Percentiles rank a stretch among this genome's conserved stretches.
Evolutionary conservation across 192 early-diverging fungal genomes (phyloP).

Genomic region (Allomyces arbusculus): DNA sequence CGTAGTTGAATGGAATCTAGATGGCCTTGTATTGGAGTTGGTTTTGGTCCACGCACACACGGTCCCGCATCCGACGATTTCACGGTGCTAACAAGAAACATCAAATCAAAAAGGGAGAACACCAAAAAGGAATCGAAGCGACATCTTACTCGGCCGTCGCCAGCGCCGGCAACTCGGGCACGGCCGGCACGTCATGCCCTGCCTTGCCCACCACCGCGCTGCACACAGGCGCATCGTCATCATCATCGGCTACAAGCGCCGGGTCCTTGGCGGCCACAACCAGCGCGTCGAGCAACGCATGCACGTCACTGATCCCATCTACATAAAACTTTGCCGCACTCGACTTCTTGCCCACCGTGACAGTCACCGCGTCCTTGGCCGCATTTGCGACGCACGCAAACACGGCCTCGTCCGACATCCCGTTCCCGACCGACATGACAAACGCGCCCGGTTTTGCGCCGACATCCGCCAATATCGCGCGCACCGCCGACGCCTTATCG

Average conservation of each 20-base stretch:
- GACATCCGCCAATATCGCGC: constrained; percentile 70
- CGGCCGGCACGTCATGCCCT: no score
- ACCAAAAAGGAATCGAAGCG: background rate
- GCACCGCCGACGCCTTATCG: constrained; percentile 76
- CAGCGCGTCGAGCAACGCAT: constrained; percentile 18
- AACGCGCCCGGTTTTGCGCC: constrained; percentile 30
- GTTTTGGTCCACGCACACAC: no score
- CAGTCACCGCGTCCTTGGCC: constrained; percentile 42
- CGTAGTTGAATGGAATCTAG: no score
- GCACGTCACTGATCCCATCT: constrained; percentile 37
- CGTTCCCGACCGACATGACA: constrained; percentile 77
- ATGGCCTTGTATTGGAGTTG: no score
- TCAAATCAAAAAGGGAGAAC: constrained; percentile 3
- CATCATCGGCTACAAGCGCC: background rate
- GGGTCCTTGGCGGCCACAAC: constrained; percentile 1
- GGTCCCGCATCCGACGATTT: no score
- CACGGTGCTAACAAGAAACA: constrained; percentile 1
- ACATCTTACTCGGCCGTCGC: background rate
- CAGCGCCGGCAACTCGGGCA: no score
- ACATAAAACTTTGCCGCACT: constrained; percentile 79
- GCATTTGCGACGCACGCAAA: constrained; percentile 42
- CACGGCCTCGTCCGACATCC: constrained; percentile 87
- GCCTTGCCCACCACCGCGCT: no score
- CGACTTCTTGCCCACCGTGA: constrained; percentile 92
- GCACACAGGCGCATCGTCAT: no score